These are phyloP conservation scores for Cordyceps militaris DNA, from an alignment of 2,329 filamentous ascomycete species.

Conservation along the genomic window DNA sequence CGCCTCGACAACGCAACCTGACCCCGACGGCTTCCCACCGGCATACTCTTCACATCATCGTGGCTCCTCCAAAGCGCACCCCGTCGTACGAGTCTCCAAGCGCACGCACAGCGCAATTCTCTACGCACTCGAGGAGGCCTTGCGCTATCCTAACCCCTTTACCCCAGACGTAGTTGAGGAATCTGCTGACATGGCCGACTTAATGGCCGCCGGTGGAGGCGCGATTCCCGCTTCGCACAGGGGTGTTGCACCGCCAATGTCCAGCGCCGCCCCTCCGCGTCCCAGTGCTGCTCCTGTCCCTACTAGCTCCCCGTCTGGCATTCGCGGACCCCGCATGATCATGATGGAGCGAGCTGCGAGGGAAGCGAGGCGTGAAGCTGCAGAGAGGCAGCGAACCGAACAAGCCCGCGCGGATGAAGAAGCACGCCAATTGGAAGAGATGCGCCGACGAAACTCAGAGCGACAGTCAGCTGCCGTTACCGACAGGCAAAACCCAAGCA, in stretches of 20 bases:
- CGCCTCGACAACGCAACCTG: conserved; percentile 27
- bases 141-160: conserved; percentile 75
- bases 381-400: conserved; percentile 48
- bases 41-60: conserved; percentile 26
- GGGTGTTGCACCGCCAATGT: not conserved
- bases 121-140: conserved; percentile 83
- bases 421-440: conserved; percentile 46
- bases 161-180: conserved; percentile 81
- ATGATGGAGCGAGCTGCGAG: conserved; percentile 80
- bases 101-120: conserved; percentile 85
- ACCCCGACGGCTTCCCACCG: conserved; percentile 21
- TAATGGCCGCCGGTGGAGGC: conserved; percentile 49
- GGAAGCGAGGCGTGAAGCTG: conserved; percentile 64
- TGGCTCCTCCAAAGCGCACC: conserved; percentile 32
- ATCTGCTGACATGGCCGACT: conserved; percentile 84
- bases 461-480: conserved; percentile 50
- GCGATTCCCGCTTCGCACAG: conserved; percentile 40
- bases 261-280: conserved; percentile 34
- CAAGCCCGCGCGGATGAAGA: conserved; percentile 53
- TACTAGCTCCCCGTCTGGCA: conserved; percentile 53
- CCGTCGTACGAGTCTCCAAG: conserved; percentile 62
- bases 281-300: conserved; percentile 43
- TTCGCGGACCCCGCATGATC: conserved; percentile 81
- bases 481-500: conserved; percentile 27
- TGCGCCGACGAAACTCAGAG: conserved; percentile 51